Conservation (phyloP, 2,329 filamentous ascomycete genomes). For the Drechslerella stenobrocha region DNA sequence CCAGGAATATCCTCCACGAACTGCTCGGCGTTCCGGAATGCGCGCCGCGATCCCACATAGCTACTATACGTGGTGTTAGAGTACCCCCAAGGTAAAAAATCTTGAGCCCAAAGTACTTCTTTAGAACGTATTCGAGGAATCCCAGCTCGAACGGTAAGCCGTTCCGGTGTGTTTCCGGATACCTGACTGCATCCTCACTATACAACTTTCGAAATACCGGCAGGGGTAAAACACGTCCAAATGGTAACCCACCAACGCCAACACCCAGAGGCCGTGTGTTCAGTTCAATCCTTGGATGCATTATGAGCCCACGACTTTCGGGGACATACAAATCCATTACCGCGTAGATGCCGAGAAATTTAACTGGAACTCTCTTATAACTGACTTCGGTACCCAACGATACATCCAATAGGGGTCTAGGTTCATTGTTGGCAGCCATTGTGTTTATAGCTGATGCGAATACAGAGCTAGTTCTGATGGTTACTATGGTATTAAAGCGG, state of each 20-base stretch:
- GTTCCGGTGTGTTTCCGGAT: neutral
- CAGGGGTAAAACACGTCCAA: constrained; percentile 14
- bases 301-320: neutral
- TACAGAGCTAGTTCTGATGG: too few species aligned
- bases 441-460: too few species aligned
- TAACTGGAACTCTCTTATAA: constrained; percentile 19
- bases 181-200: neutral
- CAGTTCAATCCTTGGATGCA: constrained; percentile 7
- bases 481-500: too few species aligned
- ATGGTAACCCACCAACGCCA: neutral
- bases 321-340: constrained; percentile 21
- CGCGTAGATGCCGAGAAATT: constrained; percentile 28
- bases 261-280: constrained; percentile 5
- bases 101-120: constrained; percentile 11
- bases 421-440: too few species aligned
- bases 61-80: constrained; percentile 13
- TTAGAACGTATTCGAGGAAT: constrained; percentile 27
- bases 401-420: too few species aligned
- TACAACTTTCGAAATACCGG: constrained; percentile 14
- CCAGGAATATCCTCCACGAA: constrained; percentile 23
- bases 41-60: constrained; percentile 15
- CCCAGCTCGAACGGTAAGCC: constrained; percentile 38
- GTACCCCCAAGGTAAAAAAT: constrained; percentile 33
- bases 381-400: neutral
- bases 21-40: constrained; percentile 15